Evolutionary conservation across 768 basidiomycete genomes (phyloP).

Genomic region (Termitomyces sp.): DNA sequence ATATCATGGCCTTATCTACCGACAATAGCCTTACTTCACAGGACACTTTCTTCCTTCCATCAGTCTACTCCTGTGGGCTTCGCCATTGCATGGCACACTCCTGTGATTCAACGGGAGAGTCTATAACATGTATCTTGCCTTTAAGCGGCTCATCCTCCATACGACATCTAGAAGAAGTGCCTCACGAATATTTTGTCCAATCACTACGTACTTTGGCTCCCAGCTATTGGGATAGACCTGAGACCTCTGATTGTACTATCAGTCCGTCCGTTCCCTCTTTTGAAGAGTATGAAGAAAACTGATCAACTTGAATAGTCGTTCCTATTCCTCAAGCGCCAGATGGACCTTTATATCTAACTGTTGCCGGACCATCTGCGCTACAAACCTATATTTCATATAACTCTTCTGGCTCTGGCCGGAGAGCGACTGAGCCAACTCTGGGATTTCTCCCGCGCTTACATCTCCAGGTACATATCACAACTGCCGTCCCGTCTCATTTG

Average conservation of each 20-base stretch:
- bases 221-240: slow-evolving; percentile 68
- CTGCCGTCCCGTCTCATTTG: background rate
- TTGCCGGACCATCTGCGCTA: slow-evolving; percentile 22
- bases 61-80: slow-evolving; percentile 36
- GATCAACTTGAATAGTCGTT: slow-evolving; percentile 31
- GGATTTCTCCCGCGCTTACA: slow-evolving; percentile 51
- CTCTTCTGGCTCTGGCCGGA: slow-evolving; percentile 36
- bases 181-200: slow-evolving; percentile 66
- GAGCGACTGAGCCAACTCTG: slow-evolving; percentile 46
- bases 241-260: slow-evolving; percentile 76
- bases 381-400: slow-evolving; percentile 31
- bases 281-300: background rate
- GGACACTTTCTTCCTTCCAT: slow-evolving; percentile 14
- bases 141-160: slow-evolving; percentile 23
- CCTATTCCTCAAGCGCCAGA: slow-evolving; percentile 40
- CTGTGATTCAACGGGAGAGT: background rate
- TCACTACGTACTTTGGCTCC: slow-evolving; percentile 63
- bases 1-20: slow-evolving; percentile 18
- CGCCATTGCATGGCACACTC: slow-evolving; percentile 25
- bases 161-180: slow-evolving; percentile 51
- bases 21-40: slow-evolving; percentile 22
- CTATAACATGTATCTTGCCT: slow-evolving; percentile 14
- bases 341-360: slow-evolving; percentile 24
- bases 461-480: slow-evolving; percentile 47
- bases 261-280: slow-evolving; percentile 32